A percentile compares a stretch with the other conserved stretches of the same genome.
phyloP scores from a whole-genome alignment of 306 rosid genomes.

The apple (Malus domestica) region DNA sequence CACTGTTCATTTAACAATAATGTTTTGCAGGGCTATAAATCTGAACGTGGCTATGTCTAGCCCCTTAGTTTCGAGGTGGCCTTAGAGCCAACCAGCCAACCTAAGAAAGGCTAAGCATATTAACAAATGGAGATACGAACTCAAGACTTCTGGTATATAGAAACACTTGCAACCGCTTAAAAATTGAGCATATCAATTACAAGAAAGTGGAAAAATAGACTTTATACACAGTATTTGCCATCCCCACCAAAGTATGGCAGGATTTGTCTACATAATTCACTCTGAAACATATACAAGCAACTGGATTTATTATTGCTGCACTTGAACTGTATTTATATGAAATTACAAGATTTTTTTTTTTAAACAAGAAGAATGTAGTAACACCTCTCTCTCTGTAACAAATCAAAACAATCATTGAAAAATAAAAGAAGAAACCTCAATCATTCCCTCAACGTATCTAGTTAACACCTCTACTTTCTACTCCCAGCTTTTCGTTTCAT shows the following conservation, averaged over 20 bases:
- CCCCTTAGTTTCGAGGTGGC: too few species aligned
- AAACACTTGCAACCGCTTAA: too few species aligned
- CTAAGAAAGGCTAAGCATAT: not conserved
- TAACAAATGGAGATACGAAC: too few species aligned
- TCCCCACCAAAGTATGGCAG: constrained; percentile 25
- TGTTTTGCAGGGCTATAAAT: too few species aligned
- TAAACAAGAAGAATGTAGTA: constrained; percentile 9
- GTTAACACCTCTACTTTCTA: constrained; percentile 49
- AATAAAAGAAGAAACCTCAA: constrained; percentile 8
- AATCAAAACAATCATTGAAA: constrained; percentile 15
- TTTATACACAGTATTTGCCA: constrained; percentile 7
- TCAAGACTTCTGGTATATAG: too few species aligned
- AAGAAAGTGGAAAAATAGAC: too few species aligned
- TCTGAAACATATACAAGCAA: constrained; percentile 52
- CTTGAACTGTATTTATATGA: constrained; percentile 29
- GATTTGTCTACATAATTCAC: constrained; percentile 9
- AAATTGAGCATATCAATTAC: too few species aligned
- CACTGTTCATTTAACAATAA: too few species aligned
- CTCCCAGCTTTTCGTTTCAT: constrained; percentile 65
- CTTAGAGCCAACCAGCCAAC: not conserved
- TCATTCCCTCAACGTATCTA: constrained; percentile 25
- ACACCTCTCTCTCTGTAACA: constrained; percentile 37
- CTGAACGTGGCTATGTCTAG: too few species aligned
- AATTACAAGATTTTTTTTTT: constrained; percentile 22
- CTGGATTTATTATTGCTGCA: constrained; percentile 72